A percentile compares a stretch with the other conserved stretches of the same genome.
These are phyloP conservation scores for Lagenidium sp. DNA, from an alignment of 352 stramenopile genomes.

Conservation along the genomic window DNA sequence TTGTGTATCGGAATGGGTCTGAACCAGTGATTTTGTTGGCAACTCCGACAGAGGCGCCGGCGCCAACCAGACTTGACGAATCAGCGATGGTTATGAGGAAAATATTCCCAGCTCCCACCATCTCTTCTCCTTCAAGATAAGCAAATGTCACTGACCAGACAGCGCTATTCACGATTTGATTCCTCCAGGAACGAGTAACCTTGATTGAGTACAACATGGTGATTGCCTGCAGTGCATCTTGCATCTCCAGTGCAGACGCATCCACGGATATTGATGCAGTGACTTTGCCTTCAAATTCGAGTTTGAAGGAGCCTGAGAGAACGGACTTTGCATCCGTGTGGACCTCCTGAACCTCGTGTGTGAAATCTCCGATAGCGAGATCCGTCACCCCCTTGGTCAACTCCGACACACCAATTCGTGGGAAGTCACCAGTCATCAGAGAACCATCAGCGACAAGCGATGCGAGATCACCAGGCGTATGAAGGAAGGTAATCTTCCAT, in stretches of 20 bases:
- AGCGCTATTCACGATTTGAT: slow-evolving; percentile 37
- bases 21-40: slow-evolving; percentile 87
- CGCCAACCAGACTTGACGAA: slow-evolving; percentile 40
- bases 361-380: slow-evolving; percentile 90
- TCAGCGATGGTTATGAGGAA: slow-evolving; percentile 63
- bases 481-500: slow-evolving; percentile 90
- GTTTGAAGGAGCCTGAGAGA: slow-evolving; percentile 75
- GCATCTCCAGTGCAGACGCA: slow-evolving; percentile 82
- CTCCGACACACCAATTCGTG: slow-evolving; percentile 75
- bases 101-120: slow-evolving; percentile 89
- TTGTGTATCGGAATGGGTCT: slow-evolving; percentile 72
- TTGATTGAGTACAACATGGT: slow-evolving; percentile 84
- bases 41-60: slow-evolving; percentile 46
- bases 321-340: slow-evolving; percentile 41
- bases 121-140: slow-evolving; percentile 86
- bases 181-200: slow-evolving; percentile 35
- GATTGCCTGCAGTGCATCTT: slow-evolving; percentile 58
- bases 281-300: slow-evolving; percentile 87
- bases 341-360: slow-evolving; percentile 91
- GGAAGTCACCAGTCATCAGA: slow-evolving; percentile 84
- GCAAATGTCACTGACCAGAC: slow-evolving; percentile 94
- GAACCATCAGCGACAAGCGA: slow-evolving; percentile 73
- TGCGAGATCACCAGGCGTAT: slow-evolving; percentile 84
- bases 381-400: slow-evolving; percentile 70
- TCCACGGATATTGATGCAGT: slow-evolving; percentile 63